Conservation (phyloP, 257 asterid genomes). For the Verbena officinalis region DNA sequence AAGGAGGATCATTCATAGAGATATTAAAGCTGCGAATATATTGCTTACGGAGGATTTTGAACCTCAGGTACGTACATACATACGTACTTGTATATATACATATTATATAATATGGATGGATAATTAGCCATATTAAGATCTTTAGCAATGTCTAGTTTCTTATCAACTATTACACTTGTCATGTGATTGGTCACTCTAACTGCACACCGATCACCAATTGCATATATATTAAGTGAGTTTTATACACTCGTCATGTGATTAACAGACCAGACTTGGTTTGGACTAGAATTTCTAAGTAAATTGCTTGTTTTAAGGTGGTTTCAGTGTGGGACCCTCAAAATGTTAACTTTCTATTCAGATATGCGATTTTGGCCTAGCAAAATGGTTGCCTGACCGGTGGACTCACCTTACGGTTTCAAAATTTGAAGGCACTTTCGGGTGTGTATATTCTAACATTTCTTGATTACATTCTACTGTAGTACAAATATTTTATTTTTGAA, state of each 20-base stretch:
- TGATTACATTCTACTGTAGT: not conserved
- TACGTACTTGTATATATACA: too few relatives aligned
- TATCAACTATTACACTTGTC: too few relatives aligned
- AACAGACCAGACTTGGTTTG: too few relatives aligned
- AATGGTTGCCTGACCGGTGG: conserved; percentile 76
- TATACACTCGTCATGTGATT: too few relatives aligned
- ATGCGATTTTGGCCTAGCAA: conserved; percentile 79
- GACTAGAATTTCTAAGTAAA: not conserved
- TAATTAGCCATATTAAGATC: too few relatives aligned
- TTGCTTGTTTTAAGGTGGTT: conserved; percentile 7
- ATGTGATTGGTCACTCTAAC: too few relatives aligned
- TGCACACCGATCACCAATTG: too few relatives aligned
- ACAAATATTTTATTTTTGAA: not conserved
- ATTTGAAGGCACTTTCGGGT: conserved; percentile 82
- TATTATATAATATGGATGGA: too few relatives aligned
- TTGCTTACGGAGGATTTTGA: conserved; percentile 82
- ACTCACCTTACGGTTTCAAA: conserved; percentile 58
- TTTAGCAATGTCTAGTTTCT: too few relatives aligned
- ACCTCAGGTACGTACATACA: conserved; percentile 65
- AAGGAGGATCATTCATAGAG: conserved; percentile 92
- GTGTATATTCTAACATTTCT: not conserved
- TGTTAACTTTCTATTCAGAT: conserved; percentile 40
- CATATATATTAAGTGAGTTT: too few relatives aligned
- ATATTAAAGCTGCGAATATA: conserved; percentile 93
- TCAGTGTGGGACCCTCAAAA: conserved; percentile 5